Evolutionary conservation across 768 basidiomycete species (phyloP).

Genomic region (Tricholomella constricta): DNA sequence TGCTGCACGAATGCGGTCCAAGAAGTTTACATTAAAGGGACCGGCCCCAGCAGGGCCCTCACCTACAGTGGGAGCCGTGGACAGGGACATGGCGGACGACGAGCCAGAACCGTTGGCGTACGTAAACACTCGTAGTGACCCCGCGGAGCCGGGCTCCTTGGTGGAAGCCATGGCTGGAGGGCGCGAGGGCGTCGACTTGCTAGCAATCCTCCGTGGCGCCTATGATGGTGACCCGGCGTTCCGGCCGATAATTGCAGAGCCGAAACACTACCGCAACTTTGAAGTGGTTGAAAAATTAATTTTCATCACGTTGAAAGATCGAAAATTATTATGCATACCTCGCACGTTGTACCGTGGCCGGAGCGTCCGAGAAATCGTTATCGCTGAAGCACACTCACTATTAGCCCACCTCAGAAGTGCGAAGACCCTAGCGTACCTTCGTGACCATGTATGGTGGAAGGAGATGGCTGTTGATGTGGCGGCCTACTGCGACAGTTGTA

Average conservation of each 20-base stretch:
- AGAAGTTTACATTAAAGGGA: too few relatives aligned
- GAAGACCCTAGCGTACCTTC: slow-evolving; percentile 35
- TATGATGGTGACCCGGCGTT: slow-evolving; percentile 18
- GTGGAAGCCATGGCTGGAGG: neutral
- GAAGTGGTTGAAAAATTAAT: slow-evolving; percentile 12
- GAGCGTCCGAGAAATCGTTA: slow-evolving; percentile 29
- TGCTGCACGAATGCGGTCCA: neutral
- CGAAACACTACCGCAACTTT: slow-evolving; percentile 21
- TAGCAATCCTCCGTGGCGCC: slow-evolving; percentile 1
- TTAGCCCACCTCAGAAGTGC: slow-evolving; percentile 35
- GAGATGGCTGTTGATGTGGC: slow-evolving; percentile 24
- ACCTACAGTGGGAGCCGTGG: too few relatives aligned
- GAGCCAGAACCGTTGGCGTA: too few relatives aligned
- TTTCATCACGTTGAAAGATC: slow-evolving; percentile 10
- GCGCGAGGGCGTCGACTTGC: slow-evolving; percentile 9
- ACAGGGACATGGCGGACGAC: neutral
- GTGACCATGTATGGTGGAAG: slow-evolving; percentile 41
- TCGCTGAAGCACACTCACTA: slow-evolving; percentile 37
- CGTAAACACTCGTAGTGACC: too few relatives aligned
- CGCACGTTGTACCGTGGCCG: slow-evolving; percentile 14
- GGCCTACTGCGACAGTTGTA: slow-evolving; percentile 30
- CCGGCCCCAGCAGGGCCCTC: too few relatives aligned
- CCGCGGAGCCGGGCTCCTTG: too few relatives aligned
- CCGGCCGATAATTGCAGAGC: slow-evolving; percentile 8
- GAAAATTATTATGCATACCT: slow-evolving; percentile 21